Percentiles rank a stretch among this genome's conserved stretches.
phyloP scores from a whole-genome alignment of 2,329 filamentous ascomycete species.

The Colletotrichum shisoi region DNA sequence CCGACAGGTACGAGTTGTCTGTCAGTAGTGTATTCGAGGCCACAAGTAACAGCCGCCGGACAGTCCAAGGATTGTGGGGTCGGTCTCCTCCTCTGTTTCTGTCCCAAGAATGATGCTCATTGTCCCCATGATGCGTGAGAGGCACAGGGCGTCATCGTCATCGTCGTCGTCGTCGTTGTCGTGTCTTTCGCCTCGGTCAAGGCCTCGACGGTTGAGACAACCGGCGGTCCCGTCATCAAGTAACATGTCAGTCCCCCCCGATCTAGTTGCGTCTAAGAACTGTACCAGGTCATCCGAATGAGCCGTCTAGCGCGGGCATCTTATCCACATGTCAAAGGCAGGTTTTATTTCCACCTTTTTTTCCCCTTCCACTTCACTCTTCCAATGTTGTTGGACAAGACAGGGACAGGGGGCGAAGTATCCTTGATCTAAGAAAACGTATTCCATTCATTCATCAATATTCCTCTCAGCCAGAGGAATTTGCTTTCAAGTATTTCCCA shows the following conservation, averaged over 20 bases:
- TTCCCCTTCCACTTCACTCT: no score
- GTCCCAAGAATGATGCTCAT: neutral
- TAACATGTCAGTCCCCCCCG: neutral
- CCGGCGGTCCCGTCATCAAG: neutral
- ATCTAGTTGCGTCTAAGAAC: neutral
- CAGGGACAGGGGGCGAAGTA: neutral
- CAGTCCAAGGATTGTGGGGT: neutral
- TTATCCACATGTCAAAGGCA: neutral
- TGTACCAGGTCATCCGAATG: neutral
- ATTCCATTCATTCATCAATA: no score
- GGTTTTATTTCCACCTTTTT: neutral
- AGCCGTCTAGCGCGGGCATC: neutral
- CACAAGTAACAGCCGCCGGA: neutral
- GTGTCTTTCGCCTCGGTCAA: neutral
- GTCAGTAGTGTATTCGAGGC: neutral
- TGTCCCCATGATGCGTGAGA: neutral
- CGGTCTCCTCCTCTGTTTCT: neutral
- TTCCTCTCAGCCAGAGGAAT: neutral
- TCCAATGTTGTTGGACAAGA: neutral
- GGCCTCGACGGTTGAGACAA: neutral
- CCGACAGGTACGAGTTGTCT: neutral
- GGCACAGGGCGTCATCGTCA: neutral
- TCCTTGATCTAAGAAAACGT: neutral
- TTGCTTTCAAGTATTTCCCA: neutral
- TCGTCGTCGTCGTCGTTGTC: neutral